These are phyloP conservation scores for Ophiostoma novo-ulmi DNA, from an alignment of 2,329 filamentous ascomycete genomes.

Conservation along the genomic window DNA sequence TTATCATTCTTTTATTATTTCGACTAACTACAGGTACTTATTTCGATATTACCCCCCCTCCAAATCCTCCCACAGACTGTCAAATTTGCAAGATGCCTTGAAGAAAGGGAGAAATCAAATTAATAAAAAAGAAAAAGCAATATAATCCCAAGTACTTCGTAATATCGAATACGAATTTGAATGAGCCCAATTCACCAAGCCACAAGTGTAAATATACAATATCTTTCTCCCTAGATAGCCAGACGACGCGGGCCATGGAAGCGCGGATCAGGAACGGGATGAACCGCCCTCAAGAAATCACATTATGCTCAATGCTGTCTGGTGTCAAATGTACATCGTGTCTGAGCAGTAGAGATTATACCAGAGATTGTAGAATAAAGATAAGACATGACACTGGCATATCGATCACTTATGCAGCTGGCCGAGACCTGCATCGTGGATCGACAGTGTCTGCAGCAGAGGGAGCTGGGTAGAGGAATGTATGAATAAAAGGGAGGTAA, in stretches of 20 bases:
- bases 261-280: not conserved
- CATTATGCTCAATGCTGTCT: not conserved
- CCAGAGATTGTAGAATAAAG: not conserved
- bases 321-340: not conserved
- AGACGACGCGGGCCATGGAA: not conserved
- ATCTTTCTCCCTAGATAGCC: not conserved
- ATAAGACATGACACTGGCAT: not conserved
- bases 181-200: not conserved
- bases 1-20: not conserved
- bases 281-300: not conserved
- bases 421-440: conserved; percentile 11
- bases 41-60: no score
- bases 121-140: not conserved
- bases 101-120: not conserved
- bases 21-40: no score
- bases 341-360: no score
- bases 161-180: not conserved
- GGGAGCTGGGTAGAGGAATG: not conserved
- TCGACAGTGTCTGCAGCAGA: conserved; percentile 10
- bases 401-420: not conserved
- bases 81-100: not conserved
- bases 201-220: not conserved
- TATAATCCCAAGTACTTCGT: not conserved
- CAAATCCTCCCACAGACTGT: not conserved
- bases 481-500: not conserved